Percentiles rank a stretch among this genome's conserved stretches.
Evolutionary conservation across 2,329 filamentous ascomycete species (phyloP).

Genomic region (Periconia macrospinosa): DNA sequence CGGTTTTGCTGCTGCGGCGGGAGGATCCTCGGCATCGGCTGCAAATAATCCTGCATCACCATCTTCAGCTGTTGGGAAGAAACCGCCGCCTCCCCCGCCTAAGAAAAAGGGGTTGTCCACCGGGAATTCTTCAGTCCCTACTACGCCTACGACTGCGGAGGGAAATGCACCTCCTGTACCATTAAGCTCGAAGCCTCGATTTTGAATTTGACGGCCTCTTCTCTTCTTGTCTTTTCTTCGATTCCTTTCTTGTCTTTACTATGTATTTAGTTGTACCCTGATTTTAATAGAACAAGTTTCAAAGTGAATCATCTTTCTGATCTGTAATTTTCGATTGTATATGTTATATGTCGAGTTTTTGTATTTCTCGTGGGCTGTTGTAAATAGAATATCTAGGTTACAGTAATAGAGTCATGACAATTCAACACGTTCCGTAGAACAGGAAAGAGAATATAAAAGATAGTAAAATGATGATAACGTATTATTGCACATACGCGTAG

Average conservation of each 20-base stretch:
- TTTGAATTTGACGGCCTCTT: slow-evolving; percentile 4
- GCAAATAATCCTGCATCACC: slow-evolving; percentile 30
- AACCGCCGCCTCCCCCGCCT: slow-evolving; percentile 61
- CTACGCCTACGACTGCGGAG: slow-evolving; percentile 24
- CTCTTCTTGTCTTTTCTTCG: neutral
- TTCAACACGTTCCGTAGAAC: no score
- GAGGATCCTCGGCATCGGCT: slow-evolving; percentile 19
- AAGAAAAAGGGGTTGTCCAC: slow-evolving; percentile 54
- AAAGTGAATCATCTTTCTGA: no score
- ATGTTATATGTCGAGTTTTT: no score
- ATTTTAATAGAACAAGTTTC: no score
- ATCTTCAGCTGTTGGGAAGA: slow-evolving; percentile 48
- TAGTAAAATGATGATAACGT: no score
- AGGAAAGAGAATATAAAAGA: no score
- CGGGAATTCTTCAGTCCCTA: neutral
- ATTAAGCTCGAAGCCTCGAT: slow-evolving; percentile 58
- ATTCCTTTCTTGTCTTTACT: neutral
- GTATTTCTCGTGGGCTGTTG: no score
- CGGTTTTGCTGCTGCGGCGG: slow-evolving; percentile 42
- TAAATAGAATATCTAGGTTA: no score
- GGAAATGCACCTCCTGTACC: slow-evolving; percentile 56
- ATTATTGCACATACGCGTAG: no score
- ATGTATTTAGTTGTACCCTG: no score
- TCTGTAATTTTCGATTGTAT: no score
- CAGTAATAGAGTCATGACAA: no score